A percentile compares a stretch with the other conserved stretches of the same genome.
These are phyloP conservation scores for Aspergillus intermedius DNA, from an alignment of 2,329 filamentous ascomycete species.

Conservation along the genomic window DNA sequence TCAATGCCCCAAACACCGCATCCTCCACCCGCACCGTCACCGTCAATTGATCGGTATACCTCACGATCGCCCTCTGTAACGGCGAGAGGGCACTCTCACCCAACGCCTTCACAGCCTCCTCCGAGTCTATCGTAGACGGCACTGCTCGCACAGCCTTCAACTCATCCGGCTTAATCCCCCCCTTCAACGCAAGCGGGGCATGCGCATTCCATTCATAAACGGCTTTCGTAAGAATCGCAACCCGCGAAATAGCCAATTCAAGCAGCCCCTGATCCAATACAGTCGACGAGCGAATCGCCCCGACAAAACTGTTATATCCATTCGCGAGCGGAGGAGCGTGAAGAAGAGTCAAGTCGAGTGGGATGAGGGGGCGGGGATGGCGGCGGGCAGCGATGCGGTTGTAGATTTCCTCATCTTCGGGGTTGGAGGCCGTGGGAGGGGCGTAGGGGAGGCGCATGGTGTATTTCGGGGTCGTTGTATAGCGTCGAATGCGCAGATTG, in stretches of 20 bases:
- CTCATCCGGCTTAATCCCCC: conserved; percentile 26
- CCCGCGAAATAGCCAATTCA: conserved; percentile 72
- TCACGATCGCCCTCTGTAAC: conserved; percentile 61
- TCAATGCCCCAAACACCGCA: conserved; percentile 56
- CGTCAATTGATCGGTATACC: conserved; percentile 80
- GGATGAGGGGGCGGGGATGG: conserved; percentile 61
- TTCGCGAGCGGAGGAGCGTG: conserved; percentile 69
- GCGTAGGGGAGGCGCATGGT: conserved; percentile 34
- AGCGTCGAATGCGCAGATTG: too few species aligned
- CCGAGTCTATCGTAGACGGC: conserved; percentile 39
- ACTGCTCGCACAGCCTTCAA: conserved; percentile 51
- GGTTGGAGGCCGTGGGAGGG: conserved; percentile 16
- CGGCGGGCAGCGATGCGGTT: conserved; percentile 60
- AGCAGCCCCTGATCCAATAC: conserved; percentile 48
- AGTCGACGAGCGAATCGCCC: conserved; percentile 48
- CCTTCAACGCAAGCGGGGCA: conserved; percentile 54
- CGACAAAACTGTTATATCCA: conserved; percentile 57
- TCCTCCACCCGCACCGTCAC: conserved; percentile 62
- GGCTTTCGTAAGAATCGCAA: conserved; percentile 71
- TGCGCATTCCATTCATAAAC: conserved; percentile 84
- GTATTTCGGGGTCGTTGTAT: neutral
- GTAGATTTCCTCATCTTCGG: conserved; percentile 46
- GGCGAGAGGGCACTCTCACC: conserved; percentile 42
- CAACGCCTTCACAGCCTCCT: conserved; percentile 37
- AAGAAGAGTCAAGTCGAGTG: conserved; percentile 69